phyloP scores from a whole-genome alignment of 2,329 filamentous ascomycete species.

The Zymoseptoria brevis region DNA sequence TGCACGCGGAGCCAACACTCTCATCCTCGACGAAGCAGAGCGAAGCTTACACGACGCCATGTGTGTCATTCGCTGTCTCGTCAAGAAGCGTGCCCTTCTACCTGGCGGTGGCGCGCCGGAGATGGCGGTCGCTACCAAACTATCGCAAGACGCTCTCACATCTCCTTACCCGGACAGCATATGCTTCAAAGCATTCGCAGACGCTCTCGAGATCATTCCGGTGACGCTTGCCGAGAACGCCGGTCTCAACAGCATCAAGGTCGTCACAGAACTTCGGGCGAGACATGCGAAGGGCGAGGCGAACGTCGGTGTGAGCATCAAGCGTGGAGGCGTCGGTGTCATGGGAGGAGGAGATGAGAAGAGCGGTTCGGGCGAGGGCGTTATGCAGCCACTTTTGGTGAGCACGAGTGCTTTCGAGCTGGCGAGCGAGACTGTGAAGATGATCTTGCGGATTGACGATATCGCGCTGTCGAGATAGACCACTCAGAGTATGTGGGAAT shows the following conservation, averaged over 20 bases:
- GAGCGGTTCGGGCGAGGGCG: constrained; percentile 44
- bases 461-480: constrained; percentile 45
- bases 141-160: constrained; percentile 73
- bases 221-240: constrained; percentile 97
- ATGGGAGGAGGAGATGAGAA: constrained; percentile 59
- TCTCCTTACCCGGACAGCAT: constrained; percentile 89
- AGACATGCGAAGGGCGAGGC: constrained; percentile 90
- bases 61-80: constrained; percentile 91
- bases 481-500: background rate
- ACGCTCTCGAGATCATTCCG: constrained; percentile 93
- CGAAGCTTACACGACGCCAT: constrained; percentile 94
- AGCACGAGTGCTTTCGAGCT: constrained; percentile 97
- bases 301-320: constrained; percentile 96
- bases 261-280: constrained; percentile 90
- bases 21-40: constrained; percentile 96
- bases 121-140: constrained; percentile 85
- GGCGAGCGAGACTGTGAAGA: constrained; percentile 97
- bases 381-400: constrained; percentile 89
- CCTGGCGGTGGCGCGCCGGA: constrained; percentile 94
- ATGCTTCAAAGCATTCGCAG: constrained; percentile 98
- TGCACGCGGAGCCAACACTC: constrained; percentile 82
- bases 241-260: constrained; percentile 95
- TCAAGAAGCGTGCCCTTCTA: constrained; percentile 99
- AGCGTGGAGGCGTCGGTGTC: constrained; percentile 90
- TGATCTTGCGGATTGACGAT: constrained; percentile 67